Evolutionary conservation across 441 rosid genomes (phyloP).

Genomic region (Syzygium syzygioides): DNA sequence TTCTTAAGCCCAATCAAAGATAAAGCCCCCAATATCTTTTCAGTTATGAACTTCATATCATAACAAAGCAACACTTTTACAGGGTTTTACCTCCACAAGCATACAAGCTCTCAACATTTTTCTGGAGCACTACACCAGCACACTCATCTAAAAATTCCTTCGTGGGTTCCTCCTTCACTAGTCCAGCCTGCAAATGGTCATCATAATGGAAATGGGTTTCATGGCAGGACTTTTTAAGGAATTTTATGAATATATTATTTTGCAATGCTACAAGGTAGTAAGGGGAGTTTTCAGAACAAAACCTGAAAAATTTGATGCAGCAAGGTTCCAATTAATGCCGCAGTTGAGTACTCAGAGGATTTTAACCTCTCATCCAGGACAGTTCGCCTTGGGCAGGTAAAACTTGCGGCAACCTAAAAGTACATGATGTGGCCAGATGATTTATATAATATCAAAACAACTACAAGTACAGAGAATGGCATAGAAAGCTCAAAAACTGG

Average conservation of each 20-base stretch:
- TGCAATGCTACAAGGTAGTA: background rate
- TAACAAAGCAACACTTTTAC: constrained; percentile 1
- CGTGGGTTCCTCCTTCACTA: constrained; percentile 58
- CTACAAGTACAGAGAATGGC: background rate
- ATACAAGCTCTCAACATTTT: constrained; percentile 80
- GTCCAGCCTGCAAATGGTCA: constrained; percentile 63
- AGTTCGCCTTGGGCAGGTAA: constrained; percentile 77
- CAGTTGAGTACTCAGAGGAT: constrained; percentile 61
- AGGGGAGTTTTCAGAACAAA: background rate
- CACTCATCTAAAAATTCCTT: constrained; percentile 56
- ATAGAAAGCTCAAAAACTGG: background rate
- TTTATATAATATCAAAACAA: background rate
- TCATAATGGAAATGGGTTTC: background rate
- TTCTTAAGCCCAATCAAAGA: constrained; percentile 9
- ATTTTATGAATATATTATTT: constrained; percentile 4
- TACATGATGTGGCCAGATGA: background rate
- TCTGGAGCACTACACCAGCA: constrained; percentile 58
- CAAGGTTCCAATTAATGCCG: constrained; percentile 90
- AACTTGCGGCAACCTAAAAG: constrained; percentile 87
- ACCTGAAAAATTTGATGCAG: constrained; percentile 98
- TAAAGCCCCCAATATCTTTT: constrained; percentile 7
- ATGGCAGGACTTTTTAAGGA: background rate
- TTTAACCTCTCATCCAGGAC: constrained; percentile 95
- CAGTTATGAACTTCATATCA: constrained; percentile 10
- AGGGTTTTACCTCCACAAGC: constrained; percentile 84